Base-by-base conservation (phyloP, 441 rosid species). In the Erodium texanum region DNA sequence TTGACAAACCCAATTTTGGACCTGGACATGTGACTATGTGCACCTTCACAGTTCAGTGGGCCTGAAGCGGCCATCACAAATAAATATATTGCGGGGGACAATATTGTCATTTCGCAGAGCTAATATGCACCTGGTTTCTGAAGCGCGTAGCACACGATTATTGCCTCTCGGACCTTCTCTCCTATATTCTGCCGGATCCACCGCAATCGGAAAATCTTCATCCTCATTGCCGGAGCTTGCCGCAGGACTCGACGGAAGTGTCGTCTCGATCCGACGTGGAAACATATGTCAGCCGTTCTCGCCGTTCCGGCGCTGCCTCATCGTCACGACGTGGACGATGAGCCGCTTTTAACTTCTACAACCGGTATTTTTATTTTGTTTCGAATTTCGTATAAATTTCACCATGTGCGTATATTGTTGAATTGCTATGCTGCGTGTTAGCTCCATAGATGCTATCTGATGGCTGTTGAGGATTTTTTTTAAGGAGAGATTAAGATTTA, bases 311-410 rank as follows among this genome's bases (percentile, higher is more conserved):
- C 77, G 64, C 82, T 82, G 24, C 78, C 89, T 7, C 45, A 38
- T 66, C 81, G 71, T 72, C 80, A 82, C 2, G 85, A 88, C 43
- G 71, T 75, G 62, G 82, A 78, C 67, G 81, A 85, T 54, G 80
- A 74, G 14, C 71, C 78, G 22, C 77, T 82, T 75, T 36, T 81
- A 59, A 82, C 77, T 80, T 71, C 89, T 58, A 70, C 74, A 73
- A 74, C 65, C 3, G 77, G 97, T 87, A 68, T 66, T 77, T 68
- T 48, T 16, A 0, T 38, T 27, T 1, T 27, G 29, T 38, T 14
- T 69, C 12, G 34, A 45, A 19, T 62, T 54, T 48, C 16, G 4
- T 48, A 2, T 45, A 11, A 27, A 1, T 27, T 27, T 27, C n/a
- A n/a, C n/a, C n/a, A n/a, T n/a, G n/a, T n/a, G n/a, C n/a, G 29